Conservation (phyloP, 306 rosid genomes). For the Styphnolobium japonicum region DNA sequence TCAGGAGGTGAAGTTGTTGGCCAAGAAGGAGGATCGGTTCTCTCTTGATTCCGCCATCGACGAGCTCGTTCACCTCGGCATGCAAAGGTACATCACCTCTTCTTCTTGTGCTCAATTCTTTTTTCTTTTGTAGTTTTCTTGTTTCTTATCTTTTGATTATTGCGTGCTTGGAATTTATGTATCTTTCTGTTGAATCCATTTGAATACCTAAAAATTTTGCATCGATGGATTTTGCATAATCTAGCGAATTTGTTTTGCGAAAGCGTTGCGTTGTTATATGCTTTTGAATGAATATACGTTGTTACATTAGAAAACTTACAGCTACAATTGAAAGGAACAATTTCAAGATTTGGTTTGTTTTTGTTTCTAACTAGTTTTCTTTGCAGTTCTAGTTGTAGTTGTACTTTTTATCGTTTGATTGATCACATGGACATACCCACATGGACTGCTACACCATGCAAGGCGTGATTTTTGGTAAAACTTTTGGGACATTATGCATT, state of each 20-base stretch:
- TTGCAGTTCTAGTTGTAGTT: neutral
- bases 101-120: neutral
- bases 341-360: neutral
- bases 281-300: no score
- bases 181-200: neutral
- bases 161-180: neutral
- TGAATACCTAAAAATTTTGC: neutral
- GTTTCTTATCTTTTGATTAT: no score
- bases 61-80: conserved; percentile 84
- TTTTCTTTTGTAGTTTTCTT: neutral
- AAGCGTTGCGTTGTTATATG: no score
- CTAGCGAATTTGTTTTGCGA: no score
- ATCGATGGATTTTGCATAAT: neutral
- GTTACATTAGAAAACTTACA: neutral
- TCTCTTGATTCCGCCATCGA: conserved; percentile 75
- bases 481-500: neutral
- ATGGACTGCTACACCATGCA: neutral
- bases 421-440: no score
- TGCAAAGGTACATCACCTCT: conserved; percentile 67
- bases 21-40: conserved; percentile 75
- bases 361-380: neutral
- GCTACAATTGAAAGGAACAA: neutral
- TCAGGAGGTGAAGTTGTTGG: conserved; percentile 93
- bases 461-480: neutral
- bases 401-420: neutral